Percentiles rank a stretch among this genome's conserved stretches.
phyloP scores from a whole-genome alignment of 768 basidiomycete species.

The Tulasnella sp. region DNA sequence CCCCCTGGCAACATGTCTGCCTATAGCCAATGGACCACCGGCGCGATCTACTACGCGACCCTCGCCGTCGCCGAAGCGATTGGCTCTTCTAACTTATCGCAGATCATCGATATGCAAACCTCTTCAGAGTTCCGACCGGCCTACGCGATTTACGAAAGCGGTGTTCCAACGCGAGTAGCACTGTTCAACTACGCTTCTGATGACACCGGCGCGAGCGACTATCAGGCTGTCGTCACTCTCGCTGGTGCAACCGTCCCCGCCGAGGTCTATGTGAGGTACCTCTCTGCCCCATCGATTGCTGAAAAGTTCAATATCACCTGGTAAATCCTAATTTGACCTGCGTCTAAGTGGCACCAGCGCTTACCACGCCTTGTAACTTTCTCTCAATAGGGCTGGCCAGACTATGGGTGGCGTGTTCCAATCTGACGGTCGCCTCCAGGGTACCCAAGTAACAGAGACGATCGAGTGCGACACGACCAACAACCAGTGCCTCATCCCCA shows the following conservation, averaged over 20 bases:
- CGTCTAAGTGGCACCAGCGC: too few relatives aligned
- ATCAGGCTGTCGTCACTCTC: conserved; percentile 29
- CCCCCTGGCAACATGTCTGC: conserved; percentile 34
- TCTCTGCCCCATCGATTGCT: conserved; percentile 24
- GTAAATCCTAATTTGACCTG: conserved; percentile 7
- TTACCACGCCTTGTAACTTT: too few relatives aligned
- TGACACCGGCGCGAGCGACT: conserved; percentile 31
- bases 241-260: conserved; percentile 22
- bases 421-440: conserved; percentile 28
- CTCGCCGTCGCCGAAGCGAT: conserved; percentile 38
- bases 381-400: conserved; percentile 25
- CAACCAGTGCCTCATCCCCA: conserved; percentile 25
- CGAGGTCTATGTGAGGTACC: conserved; percentile 25
- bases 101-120: conserved; percentile 33
- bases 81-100: conserved; percentile 33
- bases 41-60: conserved; percentile 38
- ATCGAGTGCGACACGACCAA: conserved; percentile 25
- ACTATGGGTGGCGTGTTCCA: conserved; percentile 24
- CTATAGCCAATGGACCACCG: conserved; percentile 35
- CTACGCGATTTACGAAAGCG: conserved; percentile 41
- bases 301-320: conserved; percentile 33
- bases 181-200: conserved; percentile 42
- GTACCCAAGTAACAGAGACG: conserved; percentile 22
- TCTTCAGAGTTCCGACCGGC: conserved; percentile 33
- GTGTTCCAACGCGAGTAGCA: conserved; percentile 31